These are phyloP conservation scores for Lepidium campestre DNA, from an alignment of 441 rosid genomes.

Conservation along the genomic window DNA sequence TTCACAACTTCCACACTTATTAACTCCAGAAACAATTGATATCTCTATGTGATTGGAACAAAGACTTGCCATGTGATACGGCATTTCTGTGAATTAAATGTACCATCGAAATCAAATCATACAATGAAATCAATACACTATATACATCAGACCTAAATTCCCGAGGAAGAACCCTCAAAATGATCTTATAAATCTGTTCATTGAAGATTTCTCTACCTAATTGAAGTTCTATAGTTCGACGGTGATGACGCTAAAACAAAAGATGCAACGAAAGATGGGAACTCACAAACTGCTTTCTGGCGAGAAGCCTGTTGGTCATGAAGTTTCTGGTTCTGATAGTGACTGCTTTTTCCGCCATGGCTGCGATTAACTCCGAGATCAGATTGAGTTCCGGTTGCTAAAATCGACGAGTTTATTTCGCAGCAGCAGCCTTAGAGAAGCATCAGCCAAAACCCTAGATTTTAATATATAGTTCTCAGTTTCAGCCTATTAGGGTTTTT, in stretches of 20 bases:
- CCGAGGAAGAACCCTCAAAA: neutral
- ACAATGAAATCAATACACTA: neutral
- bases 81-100: no score
- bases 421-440: constrained; percentile 2
- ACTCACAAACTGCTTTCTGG: constrained; percentile 89
- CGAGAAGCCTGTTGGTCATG: constrained; percentile 87
- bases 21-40: neutral
- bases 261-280: neutral
- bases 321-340: constrained; percentile 80
- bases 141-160: neutral
- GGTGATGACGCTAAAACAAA: neutral
- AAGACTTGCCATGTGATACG: no score
- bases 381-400: constrained; percentile 10
- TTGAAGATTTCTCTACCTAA: neutral
- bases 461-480: neutral
- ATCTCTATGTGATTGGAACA: neutral
- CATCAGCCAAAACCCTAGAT: constrained; percentile 12
- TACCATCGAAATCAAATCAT: no score
- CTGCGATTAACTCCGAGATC: constrained; percentile 14
- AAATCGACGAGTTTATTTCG: constrained; percentile 1
- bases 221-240: neutral
- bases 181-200: neutral
- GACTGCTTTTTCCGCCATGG: constrained; percentile 86
- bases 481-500: constrained; percentile 17
- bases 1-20: neutral